These are phyloP conservation scores for Xylaria hypoxylon DNA, from an alignment of 2,329 filamentous ascomycete genomes.

Conservation along the genomic window DNA sequence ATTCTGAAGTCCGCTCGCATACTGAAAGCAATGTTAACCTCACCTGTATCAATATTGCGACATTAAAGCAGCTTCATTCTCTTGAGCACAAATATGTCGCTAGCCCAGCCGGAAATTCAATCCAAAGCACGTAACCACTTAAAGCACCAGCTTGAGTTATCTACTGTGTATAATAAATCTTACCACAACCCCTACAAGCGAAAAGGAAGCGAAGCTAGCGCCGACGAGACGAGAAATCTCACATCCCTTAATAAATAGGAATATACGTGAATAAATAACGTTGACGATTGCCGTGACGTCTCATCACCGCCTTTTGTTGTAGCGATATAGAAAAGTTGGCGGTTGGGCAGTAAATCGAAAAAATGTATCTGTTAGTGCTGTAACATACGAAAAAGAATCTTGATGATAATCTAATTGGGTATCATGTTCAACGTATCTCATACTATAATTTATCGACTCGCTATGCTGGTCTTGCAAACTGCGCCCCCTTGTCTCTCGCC, in stretches of 20 bases:
- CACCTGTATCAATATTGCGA: background rate
- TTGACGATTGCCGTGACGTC: background rate
- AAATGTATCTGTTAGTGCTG: background rate
- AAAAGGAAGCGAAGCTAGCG: too few relatives aligned
- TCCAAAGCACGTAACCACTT: too few relatives aligned
- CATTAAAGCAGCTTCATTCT: too few relatives aligned
- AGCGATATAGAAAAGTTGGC: too few relatives aligned
- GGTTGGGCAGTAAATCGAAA: background rate
- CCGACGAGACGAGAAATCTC: too few relatives aligned
- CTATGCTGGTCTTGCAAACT: slow-evolving; percentile 10
- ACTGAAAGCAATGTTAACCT: background rate
- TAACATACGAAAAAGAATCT: background rate
- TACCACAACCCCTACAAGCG: too few relatives aligned
- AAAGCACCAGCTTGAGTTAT: too few relatives aligned
- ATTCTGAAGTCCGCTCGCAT: background rate
- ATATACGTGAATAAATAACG: background rate
- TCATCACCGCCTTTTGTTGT: background rate
- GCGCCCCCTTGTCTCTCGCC: background rate
- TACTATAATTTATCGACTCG: slow-evolving; percentile 12
- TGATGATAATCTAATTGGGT: background rate
- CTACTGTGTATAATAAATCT: too few relatives aligned
- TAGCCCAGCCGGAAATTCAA: too few relatives aligned
- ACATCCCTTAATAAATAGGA: background rate
- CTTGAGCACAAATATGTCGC: too few relatives aligned
- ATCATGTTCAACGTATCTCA: slow-evolving; percentile 14